Evolutionary conservation across 805 yeast species (phyloP), one percentile per base, ranked within the genome.

Genomic region (Kodamaea laetipori): DNA sequence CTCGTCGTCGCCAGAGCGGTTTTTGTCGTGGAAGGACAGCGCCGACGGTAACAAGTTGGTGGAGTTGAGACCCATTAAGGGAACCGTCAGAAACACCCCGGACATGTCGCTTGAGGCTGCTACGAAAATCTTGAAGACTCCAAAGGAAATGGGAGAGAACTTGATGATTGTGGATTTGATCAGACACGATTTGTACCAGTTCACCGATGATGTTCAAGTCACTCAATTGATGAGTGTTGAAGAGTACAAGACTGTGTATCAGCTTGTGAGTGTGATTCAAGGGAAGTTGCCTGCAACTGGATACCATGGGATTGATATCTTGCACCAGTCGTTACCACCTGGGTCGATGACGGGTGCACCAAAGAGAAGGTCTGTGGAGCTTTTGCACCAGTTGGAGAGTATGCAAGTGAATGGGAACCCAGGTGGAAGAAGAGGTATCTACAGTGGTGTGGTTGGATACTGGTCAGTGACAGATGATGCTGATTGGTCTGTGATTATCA

Each of bases 261-360:
- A 94, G 58, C 71, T 94, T 34, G 99, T 94, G 1, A 86, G 95
- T 34, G 96, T 87, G 1, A 88, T 94, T 17, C 79, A 74, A 41
- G 98, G 97, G 0, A 59, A 68, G 15, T 62, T 83, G 19, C 50
- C 54, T 10, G 51, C 47, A 12, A 35, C 46, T 8, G 66, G 55
- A 2, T 81, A 75, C 51, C 67, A 74, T 9, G 99, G 98, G 0
- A 67, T 90, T 17, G 98, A 94, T 59, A 69, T 92, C 2, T 71
- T 94, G 9, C 76, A 80, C 15, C 80, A 80, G 46, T 81, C 96
- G 0, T 68, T 95, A 26, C 99, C 99, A 2, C 97, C 99, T 0
- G 99, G 99, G 0, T 92, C 98, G 0, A 94, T 94, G 99, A 94
- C 99, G 0, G 99, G 99, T 2, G 99, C 99, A 0, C 99, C 99